phyloP scores from a whole-genome alignment of 495 filamentous ascomycete genomes.

The Lepidopterella palustris region DNA sequence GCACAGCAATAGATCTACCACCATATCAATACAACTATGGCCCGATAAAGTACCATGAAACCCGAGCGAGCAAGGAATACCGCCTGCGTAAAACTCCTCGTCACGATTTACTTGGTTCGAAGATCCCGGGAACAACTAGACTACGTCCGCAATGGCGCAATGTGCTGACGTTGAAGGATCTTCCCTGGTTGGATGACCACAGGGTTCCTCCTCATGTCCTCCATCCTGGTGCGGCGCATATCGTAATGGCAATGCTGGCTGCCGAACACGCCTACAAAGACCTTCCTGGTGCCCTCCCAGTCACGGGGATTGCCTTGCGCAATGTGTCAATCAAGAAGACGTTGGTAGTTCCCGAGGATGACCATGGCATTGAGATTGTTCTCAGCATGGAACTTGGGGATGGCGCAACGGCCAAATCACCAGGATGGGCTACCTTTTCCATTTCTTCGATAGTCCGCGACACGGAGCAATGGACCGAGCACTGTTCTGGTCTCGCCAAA shows the following conservation, averaged over 20 bases:
- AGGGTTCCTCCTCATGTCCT: neutral
- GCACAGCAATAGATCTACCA: neutral
- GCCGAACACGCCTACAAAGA: neutral
- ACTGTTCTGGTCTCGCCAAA: constrained; percentile 10
- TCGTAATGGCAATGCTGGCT: constrained; percentile 9
- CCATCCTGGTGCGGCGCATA: constrained; percentile 8
- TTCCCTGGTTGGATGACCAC: constrained; percentile 23
- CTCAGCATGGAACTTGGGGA: constrained; percentile 14
- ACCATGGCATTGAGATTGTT: constrained; percentile 24
- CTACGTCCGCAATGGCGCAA: constrained; percentile 9
- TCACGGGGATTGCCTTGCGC: constrained; percentile 13
- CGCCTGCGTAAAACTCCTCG: constrained; percentile 1
- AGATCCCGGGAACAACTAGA: constrained; percentile 1
- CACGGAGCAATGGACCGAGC: constrained; percentile 12
- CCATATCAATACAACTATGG: neutral
- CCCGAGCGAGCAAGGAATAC: constrained; percentile 2
- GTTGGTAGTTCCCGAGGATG: constrained; percentile 26
- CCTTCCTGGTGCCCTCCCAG: neutral
- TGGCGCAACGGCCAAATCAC: constrained; percentile 5
- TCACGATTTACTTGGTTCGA: constrained; percentile 19
- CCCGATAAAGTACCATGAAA: constrained; percentile 6
- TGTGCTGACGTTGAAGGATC: constrained; percentile 12
- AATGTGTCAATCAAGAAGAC: constrained; percentile 17
- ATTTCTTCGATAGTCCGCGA: constrained; percentile 12
- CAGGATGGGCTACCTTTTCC: constrained; percentile 15